Evolutionary conservation across 176 grass and related monocot species (phyloP).

Genomic region (Zoysia japonica): DNA sequence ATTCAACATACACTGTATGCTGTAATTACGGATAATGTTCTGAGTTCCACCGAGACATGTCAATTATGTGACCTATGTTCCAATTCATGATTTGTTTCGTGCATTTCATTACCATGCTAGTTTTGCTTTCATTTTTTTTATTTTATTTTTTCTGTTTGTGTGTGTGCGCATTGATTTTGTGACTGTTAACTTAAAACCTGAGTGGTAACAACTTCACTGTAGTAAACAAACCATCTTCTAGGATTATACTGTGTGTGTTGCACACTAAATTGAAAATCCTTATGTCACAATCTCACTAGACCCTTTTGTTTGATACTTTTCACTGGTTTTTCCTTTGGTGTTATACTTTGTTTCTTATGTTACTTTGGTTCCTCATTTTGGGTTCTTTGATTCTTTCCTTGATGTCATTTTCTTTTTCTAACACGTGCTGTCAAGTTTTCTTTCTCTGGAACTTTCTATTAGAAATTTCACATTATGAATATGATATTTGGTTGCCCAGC

Average conservation of each 20-base stretch:
- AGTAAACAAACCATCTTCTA: background rate
- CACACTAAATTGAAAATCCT: background rate
- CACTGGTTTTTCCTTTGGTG: background rate
- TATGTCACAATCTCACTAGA: background rate
- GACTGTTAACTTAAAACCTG: background rate
- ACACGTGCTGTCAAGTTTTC: background rate
- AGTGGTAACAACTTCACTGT: background rate
- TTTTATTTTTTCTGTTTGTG: background rate
- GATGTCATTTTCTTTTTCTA: background rate
- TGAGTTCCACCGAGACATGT: background rate
- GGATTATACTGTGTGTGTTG: background rate
- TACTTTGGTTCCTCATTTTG: background rate
- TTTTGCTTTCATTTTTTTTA: background rate
- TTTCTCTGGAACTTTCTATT: background rate
- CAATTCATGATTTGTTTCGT: background rate
- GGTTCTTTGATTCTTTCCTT: background rate
- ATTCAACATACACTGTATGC: background rate
- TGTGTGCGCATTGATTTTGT: background rate
- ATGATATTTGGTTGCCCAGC: background rate
- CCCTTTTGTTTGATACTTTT: constrained; percentile 5
- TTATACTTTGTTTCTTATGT: background rate
- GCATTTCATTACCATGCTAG: background rate
- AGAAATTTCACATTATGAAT: background rate
- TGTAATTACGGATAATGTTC: background rate
- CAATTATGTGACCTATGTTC: background rate